Evolutionary conservation across 2,329 filamentous ascomycete genomes (phyloP).

Genomic region (Aschersonia sp.): DNA sequence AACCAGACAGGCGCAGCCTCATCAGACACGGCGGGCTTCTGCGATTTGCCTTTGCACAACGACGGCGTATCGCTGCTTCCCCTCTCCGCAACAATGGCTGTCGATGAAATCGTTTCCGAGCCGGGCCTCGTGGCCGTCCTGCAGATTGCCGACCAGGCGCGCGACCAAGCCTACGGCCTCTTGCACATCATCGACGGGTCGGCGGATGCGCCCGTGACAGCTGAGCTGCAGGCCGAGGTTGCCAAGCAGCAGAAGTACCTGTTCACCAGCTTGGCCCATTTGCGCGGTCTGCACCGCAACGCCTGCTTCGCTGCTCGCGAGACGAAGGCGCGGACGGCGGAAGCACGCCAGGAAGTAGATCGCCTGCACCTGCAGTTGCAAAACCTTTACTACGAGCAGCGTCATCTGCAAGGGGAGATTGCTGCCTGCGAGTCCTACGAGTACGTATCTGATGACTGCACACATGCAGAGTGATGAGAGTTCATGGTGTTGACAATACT

Average conservation of each 20-base stretch:
- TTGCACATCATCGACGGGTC: slow-evolving; percentile 38
- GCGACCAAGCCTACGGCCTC: slow-evolving; percentile 54
- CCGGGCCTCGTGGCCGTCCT: slow-evolving; percentile 51
- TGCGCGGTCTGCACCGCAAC: slow-evolving; percentile 70
- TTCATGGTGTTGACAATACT: neutral
- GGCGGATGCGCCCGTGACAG: slow-evolving; percentile 24
- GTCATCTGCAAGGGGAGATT: slow-evolving; percentile 82
- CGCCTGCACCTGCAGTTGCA: slow-evolving; percentile 82
- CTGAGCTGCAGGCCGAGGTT: slow-evolving; percentile 40
- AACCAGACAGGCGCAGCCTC: too few species aligned
- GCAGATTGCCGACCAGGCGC: slow-evolving; percentile 56
- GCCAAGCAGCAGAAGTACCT: slow-evolving; percentile 69
- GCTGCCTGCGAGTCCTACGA: slow-evolving; percentile 81
- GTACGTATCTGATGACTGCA: slow-evolving; percentile 35
- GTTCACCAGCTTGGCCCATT: slow-evolving; percentile 61
- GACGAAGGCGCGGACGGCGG: slow-evolving; percentile 74
- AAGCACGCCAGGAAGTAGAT: slow-evolving; percentile 83
- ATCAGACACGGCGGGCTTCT: too few species aligned
- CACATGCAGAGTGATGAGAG: neutral
- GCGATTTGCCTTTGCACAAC: too few species aligned
- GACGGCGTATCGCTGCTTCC: too few species aligned
- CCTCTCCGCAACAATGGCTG: slow-evolving; percentile 14
- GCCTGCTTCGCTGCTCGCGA: slow-evolving; percentile 69
- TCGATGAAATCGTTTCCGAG: slow-evolving; percentile 25
- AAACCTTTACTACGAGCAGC: slow-evolving; percentile 92